phyloP scores from a whole-genome alignment of 2,329 filamentous ascomycete genomes.

The Blastomyces percursus region DNA sequence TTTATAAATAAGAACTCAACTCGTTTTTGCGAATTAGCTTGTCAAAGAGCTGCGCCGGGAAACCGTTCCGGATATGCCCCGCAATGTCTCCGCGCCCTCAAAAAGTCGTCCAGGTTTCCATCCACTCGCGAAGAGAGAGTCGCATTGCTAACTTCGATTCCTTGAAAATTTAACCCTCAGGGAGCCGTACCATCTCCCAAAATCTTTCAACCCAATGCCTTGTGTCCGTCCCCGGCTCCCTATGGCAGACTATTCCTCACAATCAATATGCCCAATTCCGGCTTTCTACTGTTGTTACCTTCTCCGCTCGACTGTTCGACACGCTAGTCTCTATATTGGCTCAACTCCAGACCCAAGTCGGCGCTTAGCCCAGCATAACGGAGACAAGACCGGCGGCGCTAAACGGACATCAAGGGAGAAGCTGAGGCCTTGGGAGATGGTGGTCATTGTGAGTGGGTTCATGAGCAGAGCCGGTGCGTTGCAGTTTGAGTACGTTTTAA shows the following conservation, averaged over 20 bases:
- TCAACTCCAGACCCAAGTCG: slow-evolving; percentile 81
- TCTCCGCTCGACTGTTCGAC: slow-evolving; percentile 67
- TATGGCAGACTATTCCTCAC: not conserved
- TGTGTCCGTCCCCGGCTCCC: not conserved
- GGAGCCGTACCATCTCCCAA: not conserved
- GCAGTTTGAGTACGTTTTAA: slow-evolving; percentile 69
- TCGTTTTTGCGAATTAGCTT: not conserved
- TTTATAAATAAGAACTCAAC: not conserved
- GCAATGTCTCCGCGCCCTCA: too few relatives aligned
- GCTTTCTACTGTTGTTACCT: slow-evolving; percentile 91
- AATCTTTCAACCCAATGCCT: not conserved
- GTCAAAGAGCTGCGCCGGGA: not conserved
- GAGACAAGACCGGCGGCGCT: slow-evolving; percentile 68
- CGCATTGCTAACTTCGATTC: too few relatives aligned
- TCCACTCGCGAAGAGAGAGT: too few relatives aligned
- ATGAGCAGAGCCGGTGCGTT: slow-evolving; percentile 75
- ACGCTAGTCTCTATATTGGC: slow-evolving; percentile 67
- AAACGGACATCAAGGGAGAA: slow-evolving; percentile 56
- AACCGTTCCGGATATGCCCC: too few relatives aligned
- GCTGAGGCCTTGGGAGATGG: slow-evolving; percentile 84
- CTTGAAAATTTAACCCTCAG: not conserved
- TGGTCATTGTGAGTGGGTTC: slow-evolving; percentile 75
- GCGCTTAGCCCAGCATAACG: slow-evolving; percentile 86
- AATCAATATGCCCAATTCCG: slow-evolving; percentile 50
- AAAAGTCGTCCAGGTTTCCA: too few relatives aligned